Evolutionary conservation across 2,329 filamentous ascomycete genomes (phyloP), one percentile per base, ranked within the genome.

Genomic region (Fusarium staphyleae): DNA sequence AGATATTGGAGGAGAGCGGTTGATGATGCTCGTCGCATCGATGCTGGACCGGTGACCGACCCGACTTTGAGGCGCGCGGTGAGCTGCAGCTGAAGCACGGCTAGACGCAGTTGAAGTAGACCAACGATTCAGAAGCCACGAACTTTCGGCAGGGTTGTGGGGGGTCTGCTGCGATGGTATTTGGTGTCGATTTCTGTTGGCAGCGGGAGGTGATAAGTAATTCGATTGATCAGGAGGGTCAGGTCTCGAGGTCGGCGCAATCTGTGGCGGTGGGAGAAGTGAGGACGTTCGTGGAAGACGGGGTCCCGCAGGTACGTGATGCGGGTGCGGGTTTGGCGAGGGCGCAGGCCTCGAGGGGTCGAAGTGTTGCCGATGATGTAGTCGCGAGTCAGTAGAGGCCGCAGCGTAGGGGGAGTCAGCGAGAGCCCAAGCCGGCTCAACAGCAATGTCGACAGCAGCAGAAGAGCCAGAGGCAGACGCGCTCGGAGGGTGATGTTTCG

Each of bases 71-170:
- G 70, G 67, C 49, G 70, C 69, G 56, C 66, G 69, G 46, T 64
- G 66, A 39, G 69, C 65, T 55, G 66, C 62, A 36, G 63, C 60
- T 39, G 78, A 80, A 30, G 74, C 70, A 58, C 73, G 76, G 54
- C 77, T 83, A 34, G 81, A 83, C 8, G 72, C 68, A 43, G 81
- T 81, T 12, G 81, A 84, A 15, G 75, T 72, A 34, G 81, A 82
- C 80, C 80, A 82, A 65, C 80, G 77, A 65, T 83, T 79, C 55
- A 80, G 73, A 57, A 77, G 78, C 66, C 76, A 78, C 33, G 78
- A 74, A 36, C 74, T 71, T 50, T 81, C 78, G 66, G 72, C 52
- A 36, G 61, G 49, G 57, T 66, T 77, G 57, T 72, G 55, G 55
- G 69, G 71, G 47, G 68, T 69, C 47, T 56, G 22, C 39, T 47